Percentiles rank a stretch among this genome's conserved stretches.
phyloP scores from a whole-genome alignment of 2,329 filamentous ascomycete genomes.

The Aureobasidium musti region DNA sequence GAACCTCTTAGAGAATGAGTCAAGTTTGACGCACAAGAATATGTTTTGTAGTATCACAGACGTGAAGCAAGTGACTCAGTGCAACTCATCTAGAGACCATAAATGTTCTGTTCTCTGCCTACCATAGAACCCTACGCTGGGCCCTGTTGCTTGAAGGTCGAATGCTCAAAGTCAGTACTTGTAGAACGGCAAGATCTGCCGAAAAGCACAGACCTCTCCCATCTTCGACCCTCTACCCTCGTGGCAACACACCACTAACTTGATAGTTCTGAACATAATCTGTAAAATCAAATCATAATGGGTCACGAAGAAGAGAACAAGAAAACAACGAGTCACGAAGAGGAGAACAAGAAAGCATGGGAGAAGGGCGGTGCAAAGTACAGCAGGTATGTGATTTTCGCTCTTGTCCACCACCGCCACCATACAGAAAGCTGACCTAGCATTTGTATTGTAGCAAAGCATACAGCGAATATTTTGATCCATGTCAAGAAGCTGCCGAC shows the following conservation, averaged over 20 bases:
- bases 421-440: not conserved
- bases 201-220: slow-evolving; percentile 18
- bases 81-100: not conserved
- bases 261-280: not conserved
- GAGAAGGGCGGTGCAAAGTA: slow-evolving; percentile 45
- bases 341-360: slow-evolving; percentile 37
- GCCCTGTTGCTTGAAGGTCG: not conserved
- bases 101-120: not conserved
- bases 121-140: not conserved
- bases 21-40: not conserved
- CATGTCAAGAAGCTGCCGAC: slow-evolving; percentile 88
- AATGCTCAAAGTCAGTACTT: not conserved
- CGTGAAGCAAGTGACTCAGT: not conserved
- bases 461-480: slow-evolving; percentile 88
- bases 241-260: slow-evolving; percentile 11
- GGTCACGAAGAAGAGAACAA: slow-evolving; percentile 31
- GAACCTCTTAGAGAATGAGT: not conserved
- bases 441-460: slow-evolving; percentile 65
- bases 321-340: slow-evolving; percentile 32
- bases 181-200: slow-evolving; percentile 16
- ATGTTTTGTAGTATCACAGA: not conserved
- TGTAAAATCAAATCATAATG: not conserved
- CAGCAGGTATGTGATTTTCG: slow-evolving; percentile 39
- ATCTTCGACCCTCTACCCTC: not conserved
- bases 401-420: not conserved